Evolutionary conservation across 805 yeast species (phyloP), one percentile per base, ranked within the genome.

Genomic region (Nakazawaea wyomingensis): DNA sequence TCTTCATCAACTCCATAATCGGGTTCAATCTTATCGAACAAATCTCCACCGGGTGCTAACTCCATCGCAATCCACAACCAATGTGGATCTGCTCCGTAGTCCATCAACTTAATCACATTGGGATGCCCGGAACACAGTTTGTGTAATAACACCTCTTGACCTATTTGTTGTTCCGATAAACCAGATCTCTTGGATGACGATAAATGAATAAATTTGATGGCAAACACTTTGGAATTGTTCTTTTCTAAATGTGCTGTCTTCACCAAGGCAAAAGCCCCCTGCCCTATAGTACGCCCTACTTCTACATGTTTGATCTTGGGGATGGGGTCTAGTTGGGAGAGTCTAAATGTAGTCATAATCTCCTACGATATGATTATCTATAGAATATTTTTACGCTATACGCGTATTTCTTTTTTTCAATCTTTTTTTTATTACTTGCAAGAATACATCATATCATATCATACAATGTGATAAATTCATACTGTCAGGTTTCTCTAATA

Each of bases 1-100:
- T 77, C 80, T 41, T 71, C 74, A 48, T 77, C 83, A 2, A 82
- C 79, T 1, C 89, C 89, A 6, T 74, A 61, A 60, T 82, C 88
- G 0, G 88, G 88, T 55, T 82, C 88, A 47, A 84, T 83, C 58
- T 83, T 84, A 53, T 83, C 90, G 56, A 84, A 84, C 17, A 84
- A 56, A 59, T 84, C 93, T 13, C 93, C 93, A 46, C 86, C 85
- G 20, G 71, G 70, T 1, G 88, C 87, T 45, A 79, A 62, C 52
- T 84, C 90, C 70, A 84, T 63, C 3, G 76, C 76, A 46, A 84
- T 69, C 76, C 83, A 83, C 29, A 76, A 61, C 76, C 82, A 84
- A 36, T 69, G 71, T 1, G 59, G 55, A 46, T 78, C 75, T 3
- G 74, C 69, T 5, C 79, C 80, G 48, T 76, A 73, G 51, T 73